Evolutionary conservation across 257 asterid genomes (phyloP).

Genomic region (Solanum piurae): DNA sequence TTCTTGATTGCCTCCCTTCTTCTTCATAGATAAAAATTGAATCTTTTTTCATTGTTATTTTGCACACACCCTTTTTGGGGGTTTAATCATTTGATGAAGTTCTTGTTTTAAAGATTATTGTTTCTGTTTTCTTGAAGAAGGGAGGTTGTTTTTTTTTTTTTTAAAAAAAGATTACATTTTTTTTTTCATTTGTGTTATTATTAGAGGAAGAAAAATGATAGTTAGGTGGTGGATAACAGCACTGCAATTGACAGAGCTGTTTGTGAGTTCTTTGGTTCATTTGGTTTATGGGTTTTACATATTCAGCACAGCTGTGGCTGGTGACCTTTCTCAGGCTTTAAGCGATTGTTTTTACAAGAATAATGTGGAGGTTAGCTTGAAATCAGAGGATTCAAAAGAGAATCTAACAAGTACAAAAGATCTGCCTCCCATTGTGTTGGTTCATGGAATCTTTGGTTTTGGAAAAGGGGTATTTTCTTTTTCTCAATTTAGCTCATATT

Average conservation of each 20-base stretch:
- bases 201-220: slow-evolving; percentile 26
- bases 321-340: slow-evolving; percentile 64
- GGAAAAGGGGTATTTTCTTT: slow-evolving; percentile 84
- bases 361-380: slow-evolving; percentile 32
- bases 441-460: slow-evolving; percentile 95
- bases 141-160: neutral
- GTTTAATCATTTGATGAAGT: neutral
- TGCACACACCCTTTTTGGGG: neutral
- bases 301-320: slow-evolving; percentile 85
- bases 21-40: neutral
- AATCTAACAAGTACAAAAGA: slow-evolving; percentile 27
- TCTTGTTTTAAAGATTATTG: slow-evolving; percentile 31
- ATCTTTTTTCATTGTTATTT: neutral
- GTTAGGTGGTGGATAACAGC: slow-evolving; percentile 57
- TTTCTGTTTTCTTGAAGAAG: slow-evolving; percentile 50
- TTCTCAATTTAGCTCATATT: neutral
- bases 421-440: slow-evolving; percentile 88
- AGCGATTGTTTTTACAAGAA: slow-evolving; percentile 51
- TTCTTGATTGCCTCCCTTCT: neutral
- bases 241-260: slow-evolving; percentile 64
- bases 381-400: slow-evolving; percentile 21
- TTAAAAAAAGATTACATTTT: too few relatives aligned
- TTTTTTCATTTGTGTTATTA: neutral
- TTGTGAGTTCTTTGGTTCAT: slow-evolving; percentile 72
- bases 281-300: slow-evolving; percentile 80